Conservation (phyloP, 257 asterid species). For the Solanum paucissectum region DNA sequence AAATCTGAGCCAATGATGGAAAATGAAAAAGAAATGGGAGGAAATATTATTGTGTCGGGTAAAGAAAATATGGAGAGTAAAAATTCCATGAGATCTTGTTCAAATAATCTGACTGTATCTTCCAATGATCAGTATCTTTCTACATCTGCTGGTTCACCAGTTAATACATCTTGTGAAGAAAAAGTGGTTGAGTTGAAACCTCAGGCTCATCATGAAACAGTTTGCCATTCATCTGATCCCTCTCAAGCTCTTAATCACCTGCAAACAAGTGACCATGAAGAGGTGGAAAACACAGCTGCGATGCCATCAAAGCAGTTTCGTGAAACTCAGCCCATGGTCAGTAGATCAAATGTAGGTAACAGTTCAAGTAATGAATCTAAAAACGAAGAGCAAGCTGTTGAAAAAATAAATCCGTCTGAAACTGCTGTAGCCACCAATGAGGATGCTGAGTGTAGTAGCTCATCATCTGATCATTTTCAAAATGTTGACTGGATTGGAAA, state of each 20-base stretch:
- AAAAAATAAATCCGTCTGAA: slow-evolving; percentile 29
- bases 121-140: slow-evolving; percentile 24
- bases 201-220: slow-evolving; percentile 16
- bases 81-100: slow-evolving; percentile 22
- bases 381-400: slow-evolving; percentile 17
- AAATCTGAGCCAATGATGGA: slow-evolving; percentile 22
- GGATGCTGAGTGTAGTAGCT: slow-evolving; percentile 16
- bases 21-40: slow-evolving; percentile 25
- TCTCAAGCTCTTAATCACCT: slow-evolving; percentile 16
- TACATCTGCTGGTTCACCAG: slow-evolving; percentile 20
- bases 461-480: slow-evolving; percentile 29
- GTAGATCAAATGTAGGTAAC: neutral
- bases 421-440: slow-evolving; percentile 20
- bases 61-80: slow-evolving; percentile 25
- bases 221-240: slow-evolving; percentile 14
- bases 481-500: slow-evolving; percentile 66
- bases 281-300: slow-evolving; percentile 13
- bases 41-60: slow-evolving; percentile 19
- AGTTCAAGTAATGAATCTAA: neutral
- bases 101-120: slow-evolving; percentile 21
- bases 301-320: neutral
- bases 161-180: slow-evolving; percentile 15
- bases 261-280: slow-evolving; percentile 10
- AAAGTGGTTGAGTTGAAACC: slow-evolving; percentile 24
- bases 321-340: neutral